Base-by-base conservation (phyloP, 2,329 filamentous ascomycete genomes). In the Aspergillus persii region DNA sequence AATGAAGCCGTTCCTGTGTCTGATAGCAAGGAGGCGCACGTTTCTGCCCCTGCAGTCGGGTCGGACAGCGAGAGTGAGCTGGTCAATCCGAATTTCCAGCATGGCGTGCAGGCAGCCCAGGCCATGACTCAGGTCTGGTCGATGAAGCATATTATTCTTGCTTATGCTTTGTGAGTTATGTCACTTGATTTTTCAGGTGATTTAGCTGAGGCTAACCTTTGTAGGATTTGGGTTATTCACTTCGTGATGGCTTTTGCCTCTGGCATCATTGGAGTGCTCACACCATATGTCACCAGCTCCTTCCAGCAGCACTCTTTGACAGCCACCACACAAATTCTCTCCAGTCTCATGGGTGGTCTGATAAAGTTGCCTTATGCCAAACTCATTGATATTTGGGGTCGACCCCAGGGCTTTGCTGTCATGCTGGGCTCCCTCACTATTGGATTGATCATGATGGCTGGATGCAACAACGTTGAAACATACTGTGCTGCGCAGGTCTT, bases 401-500 rank as follows among this genome's bases (percentile, higher is more conserved):
- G 86, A 33, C 79, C 84, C 0, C 80, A 86, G 66, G 86, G 83
- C 18, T 80, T 86, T 59, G 61, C 79, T 2, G 55, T 85, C 44
- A 83, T 82, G 64, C 70, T 84, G 0, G 58, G 73, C 3, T 66
- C 81, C 54, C 80, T 79, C 67, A 75, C 80, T 0, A 53, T 81
- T 0, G 80, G 81, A 15, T 76, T 88, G 54, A 77, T 87, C 61
- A 80, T 90, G 73, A 85, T 88, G 71, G 86, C 88, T 1, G 77
- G 78, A 1, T 88, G 85, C 71, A 77, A 80, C 4, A 84, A 84
- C 57, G 81, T 89, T 15, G 75, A 84, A 67, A 83, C 81, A 1
- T 90, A 87, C 67, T 83, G 84, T 18, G 86, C 86, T 0, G 86
- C 84, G 1, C 82, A 86, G 50, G 83, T 87, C 1, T 82, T 89